Conservation (phyloP, 495 filamentous ascomycete genomes). For the Annulohypoxylon bovei region DNA sequence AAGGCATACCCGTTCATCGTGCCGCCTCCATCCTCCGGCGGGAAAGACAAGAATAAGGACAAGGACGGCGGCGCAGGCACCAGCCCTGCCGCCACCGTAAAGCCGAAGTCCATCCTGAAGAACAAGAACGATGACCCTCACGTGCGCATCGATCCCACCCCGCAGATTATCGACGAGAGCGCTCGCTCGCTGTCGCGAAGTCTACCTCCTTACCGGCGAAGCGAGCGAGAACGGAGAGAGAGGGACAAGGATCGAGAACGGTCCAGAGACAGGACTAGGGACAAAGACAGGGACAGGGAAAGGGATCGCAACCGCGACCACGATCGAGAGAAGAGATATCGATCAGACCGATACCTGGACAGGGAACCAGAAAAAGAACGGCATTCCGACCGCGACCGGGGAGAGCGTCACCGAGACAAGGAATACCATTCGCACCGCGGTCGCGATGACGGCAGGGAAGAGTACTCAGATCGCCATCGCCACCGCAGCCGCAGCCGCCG, state of each 20-base stretch:
- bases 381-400: slow-evolving; percentile 41
- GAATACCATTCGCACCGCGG: slow-evolving; percentile 33
- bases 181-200: slow-evolving; percentile 46
- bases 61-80: slow-evolving; percentile 21
- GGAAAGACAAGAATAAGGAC: slow-evolving; percentile 35
- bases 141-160: slow-evolving; percentile 54
- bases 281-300: slow-evolving; percentile 36
- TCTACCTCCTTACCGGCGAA: slow-evolving; percentile 35
- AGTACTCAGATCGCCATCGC: slow-evolving; percentile 19
- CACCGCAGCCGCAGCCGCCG: slow-evolving; percentile 32
- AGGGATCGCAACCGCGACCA: slow-evolving; percentile 45
- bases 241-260: slow-evolving; percentile 39
- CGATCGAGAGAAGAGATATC: slow-evolving; percentile 43
- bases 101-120: slow-evolving; percentile 62
- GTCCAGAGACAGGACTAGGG: slow-evolving; percentile 35
- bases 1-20: slow-evolving; percentile 55
- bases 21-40: slow-evolving; percentile 46
- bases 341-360: slow-evolving; percentile 35
- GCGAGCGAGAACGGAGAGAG: slow-evolving; percentile 36
- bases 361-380: slow-evolving; percentile 34
- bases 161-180: slow-evolving; percentile 49
- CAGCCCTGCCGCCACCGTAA: slow-evolving; percentile 52
- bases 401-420: slow-evolving; percentile 31
- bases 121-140: slow-evolving; percentile 59
- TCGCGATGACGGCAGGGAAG: slow-evolving; percentile 7